These are phyloP conservation scores for Zymoseptoria ardabiliae DNA, from an alignment of 2,329 filamentous ascomycete genomes.

Conservation along the genomic window DNA sequence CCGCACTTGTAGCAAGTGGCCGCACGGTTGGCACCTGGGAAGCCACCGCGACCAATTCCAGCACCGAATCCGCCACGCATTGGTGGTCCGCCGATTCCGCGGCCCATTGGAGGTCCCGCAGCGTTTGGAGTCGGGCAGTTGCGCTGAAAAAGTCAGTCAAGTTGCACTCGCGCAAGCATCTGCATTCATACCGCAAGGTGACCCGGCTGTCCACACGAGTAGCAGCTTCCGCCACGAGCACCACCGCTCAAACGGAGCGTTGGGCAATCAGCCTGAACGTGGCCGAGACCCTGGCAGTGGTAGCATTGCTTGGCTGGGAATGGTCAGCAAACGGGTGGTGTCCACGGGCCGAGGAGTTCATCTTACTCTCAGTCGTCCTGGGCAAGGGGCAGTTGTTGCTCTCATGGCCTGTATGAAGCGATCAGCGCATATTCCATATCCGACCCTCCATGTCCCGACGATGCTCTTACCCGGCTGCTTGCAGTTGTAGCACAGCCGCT, in stretches of 20 bases:
- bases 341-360: not conserved
- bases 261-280: conserved; percentile 98
- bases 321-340: conserved; percentile 15
- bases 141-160: conserved; percentile 45
- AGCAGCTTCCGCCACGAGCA: conserved; percentile 80
- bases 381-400: conserved; percentile 96
- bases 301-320: conserved; percentile 91
- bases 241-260: conserved; percentile 84
- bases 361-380: conserved; percentile 81
- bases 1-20: conserved; percentile 65
- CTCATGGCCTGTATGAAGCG: conserved; percentile 63
- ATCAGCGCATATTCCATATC: conserved; percentile 25
- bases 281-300: conserved; percentile 95
- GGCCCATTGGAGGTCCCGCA: conserved; percentile 46
- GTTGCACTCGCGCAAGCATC: not conserved
- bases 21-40: conserved; percentile 58
- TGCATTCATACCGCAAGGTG: conserved; percentile 68
- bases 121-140: conserved; percentile 72
- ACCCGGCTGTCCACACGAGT: conserved; percentile 88
- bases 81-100: conserved; percentile 53
- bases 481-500: conserved; percentile 99
- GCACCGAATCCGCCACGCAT: conserved; percentile 63
- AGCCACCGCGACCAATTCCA: conserved; percentile 61
- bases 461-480: conserved; percentile 64
- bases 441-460: conserved; percentile 7